A percentile compares a stretch with the other conserved stretches of the same genome.
These are phyloP conservation scores for Verticillium zaregamsianum DNA, from an alignment of 2,329 filamentous ascomycete species.

Conservation along the genomic window DNA sequence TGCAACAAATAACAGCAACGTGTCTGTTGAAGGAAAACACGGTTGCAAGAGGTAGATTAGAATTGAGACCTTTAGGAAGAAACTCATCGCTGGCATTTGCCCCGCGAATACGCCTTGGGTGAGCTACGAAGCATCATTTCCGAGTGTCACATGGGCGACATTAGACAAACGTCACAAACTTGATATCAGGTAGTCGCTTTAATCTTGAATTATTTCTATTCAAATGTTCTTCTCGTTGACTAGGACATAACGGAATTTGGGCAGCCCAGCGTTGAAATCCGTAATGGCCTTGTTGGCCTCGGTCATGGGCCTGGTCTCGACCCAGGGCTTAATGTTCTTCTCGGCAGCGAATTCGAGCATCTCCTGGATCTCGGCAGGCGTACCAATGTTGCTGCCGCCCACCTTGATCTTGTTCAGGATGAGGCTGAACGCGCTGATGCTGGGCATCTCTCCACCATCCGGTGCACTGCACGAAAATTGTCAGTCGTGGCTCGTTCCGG, in stretches of 20 bases:
- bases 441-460: conserved; percentile 18
- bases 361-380: conserved; percentile 8
- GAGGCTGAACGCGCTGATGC: conserved; percentile 17
- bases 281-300: conserved; percentile 49
- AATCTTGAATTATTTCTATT: background rate
- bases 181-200: background rate
- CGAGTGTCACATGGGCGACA: too few relatives aligned
- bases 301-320: conserved; percentile 23
- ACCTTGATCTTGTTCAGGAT: conserved; percentile 11
- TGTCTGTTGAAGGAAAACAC: too few relatives aligned
- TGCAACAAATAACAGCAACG: too few relatives aligned
- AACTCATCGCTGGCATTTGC: too few relatives aligned
- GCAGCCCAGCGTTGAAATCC: conserved; percentile 23
- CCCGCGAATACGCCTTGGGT: too few relatives aligned
- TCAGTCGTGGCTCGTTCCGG: background rate
- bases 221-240: background rate
- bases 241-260: background rate
- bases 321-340: conserved; percentile 20
- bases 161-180: too few relatives aligned
- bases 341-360: conserved; percentile 23
- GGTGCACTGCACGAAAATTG: conserved; percentile 34
- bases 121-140: too few relatives aligned
- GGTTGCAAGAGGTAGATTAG: too few relatives aligned
- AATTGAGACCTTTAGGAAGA: too few relatives aligned
- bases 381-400: conserved; percentile 12